A percentile compares a stretch with the other conserved stretches of the same genome.
These are phyloP conservation scores for Telfairia occidentalis DNA, from an alignment of 331 rosid species.

Conservation along the genomic window DNA sequence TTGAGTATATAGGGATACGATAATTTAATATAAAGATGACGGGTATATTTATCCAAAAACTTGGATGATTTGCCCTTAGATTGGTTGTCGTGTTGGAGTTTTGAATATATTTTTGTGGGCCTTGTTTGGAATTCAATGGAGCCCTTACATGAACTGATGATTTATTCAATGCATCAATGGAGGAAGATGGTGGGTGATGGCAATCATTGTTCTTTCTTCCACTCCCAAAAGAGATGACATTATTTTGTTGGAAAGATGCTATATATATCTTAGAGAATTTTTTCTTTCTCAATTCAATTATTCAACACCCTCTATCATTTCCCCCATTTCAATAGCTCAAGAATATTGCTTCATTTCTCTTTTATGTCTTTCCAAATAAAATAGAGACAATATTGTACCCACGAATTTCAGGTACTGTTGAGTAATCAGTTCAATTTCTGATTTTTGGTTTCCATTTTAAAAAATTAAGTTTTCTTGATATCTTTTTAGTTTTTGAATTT, in stretches of 20 bases:
- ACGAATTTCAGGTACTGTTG: neutral
- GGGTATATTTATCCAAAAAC: neutral
- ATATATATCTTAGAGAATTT: neutral
- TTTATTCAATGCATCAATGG: neutral
- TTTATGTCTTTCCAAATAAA: neutral
- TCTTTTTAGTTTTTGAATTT: too few species aligned
- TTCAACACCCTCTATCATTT: neutral
- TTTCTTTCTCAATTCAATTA: neutral
- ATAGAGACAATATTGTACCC: neutral
- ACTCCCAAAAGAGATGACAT: neutral
- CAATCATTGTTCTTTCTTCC: neutral
- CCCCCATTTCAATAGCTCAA: neutral
- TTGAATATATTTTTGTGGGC: neutral
- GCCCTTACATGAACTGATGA: neutral
- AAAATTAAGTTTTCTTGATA: too few species aligned
- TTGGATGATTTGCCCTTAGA: neutral
- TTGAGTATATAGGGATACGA: neutral
- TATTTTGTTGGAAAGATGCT: slow-evolving; percentile 4
- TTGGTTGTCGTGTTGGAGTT: neutral
- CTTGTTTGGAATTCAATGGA: neutral
- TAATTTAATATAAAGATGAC: neutral
- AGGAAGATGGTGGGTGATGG: neutral
- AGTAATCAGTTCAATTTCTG: too few species aligned
- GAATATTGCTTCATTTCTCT: neutral
- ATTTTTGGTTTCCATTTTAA: too few species aligned